phyloP scores from a whole-genome alignment of 2,329 filamentous ascomycete genomes.

The Xylaria hypoxylon region DNA sequence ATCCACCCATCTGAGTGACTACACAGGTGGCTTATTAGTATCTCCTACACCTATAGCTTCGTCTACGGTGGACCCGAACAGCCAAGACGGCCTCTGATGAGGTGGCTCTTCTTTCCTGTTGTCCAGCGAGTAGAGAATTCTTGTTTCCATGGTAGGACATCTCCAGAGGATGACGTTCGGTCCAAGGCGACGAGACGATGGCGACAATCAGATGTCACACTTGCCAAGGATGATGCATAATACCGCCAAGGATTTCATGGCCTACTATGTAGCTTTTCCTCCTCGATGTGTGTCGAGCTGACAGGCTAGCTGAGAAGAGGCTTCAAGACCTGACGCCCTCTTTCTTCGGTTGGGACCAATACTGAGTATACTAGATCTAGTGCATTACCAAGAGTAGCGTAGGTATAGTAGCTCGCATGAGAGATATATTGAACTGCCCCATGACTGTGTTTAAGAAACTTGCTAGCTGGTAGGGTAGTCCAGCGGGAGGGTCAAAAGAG shows the following conservation, averaged over 20 bases:
- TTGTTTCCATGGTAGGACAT: neutral
- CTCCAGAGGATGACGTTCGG: conserved; percentile 1
- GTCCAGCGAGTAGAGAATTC: neutral
- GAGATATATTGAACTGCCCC: conserved; percentile 15
- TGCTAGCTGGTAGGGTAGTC: too few species aligned
- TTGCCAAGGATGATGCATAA: conserved; percentile 32
- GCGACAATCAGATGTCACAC: conserved; percentile 16
- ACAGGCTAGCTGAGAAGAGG: conserved; percentile 28
- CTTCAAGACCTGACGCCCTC: conserved; percentile 20
- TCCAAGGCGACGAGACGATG: conserved; percentile 5
- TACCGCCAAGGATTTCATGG: conserved; percentile 26
- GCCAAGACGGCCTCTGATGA: neutral
- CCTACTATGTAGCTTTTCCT: conserved; percentile 3
- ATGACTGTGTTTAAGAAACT: conserved; percentile 1
- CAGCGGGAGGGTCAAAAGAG: too few species aligned
- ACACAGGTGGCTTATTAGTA: too few species aligned
- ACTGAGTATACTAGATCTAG: neutral
- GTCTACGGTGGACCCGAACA: neutral
- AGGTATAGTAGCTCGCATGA: conserved; percentile 4
- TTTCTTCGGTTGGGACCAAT: neutral
- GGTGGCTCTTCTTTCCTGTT: neutral
- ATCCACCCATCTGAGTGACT: neutral
- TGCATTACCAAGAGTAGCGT: neutral
- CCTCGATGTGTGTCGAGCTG: conserved; percentile 28
- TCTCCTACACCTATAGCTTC: neutral